These are phyloP conservation scores for Zea luxurians DNA, from an alignment of 176 grass and related monocot genomes.

Conservation along the genomic window DNA sequence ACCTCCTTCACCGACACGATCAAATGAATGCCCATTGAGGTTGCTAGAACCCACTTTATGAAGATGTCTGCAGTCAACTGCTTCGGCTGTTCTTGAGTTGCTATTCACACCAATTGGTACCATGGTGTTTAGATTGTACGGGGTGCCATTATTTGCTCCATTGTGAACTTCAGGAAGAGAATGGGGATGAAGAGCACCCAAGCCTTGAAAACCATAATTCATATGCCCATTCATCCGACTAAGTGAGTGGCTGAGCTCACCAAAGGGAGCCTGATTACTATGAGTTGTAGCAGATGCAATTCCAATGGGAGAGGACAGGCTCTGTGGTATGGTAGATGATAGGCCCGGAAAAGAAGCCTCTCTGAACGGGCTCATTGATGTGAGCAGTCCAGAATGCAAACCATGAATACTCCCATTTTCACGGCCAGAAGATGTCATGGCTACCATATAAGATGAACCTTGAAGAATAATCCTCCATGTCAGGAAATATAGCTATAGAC, in stretches of 20 bases:
- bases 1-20: conserved; percentile 52
- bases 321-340: conserved; percentile 68
- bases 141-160: conserved; percentile 56
- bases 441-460: conserved; percentile 44
- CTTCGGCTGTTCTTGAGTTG: conserved; percentile 54
- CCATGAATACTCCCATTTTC: conserved; percentile 67
- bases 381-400: conserved; percentile 51
- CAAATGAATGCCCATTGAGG: conserved; percentile 71
- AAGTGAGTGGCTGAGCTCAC: conserved; percentile 65
- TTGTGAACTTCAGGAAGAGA: conserved; percentile 73
- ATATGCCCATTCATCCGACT: conserved; percentile 56
- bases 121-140: conserved; percentile 59
- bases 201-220: conserved; percentile 66
- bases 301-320: conserved; percentile 69
- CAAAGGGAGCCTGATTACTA: conserved; percentile 39
- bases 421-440: conserved; percentile 43
- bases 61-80: conserved; percentile 50
- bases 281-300: conserved; percentile 48
- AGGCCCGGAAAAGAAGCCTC: conserved; percentile 59
- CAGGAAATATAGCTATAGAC: conserved; percentile 29
- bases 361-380: conserved; percentile 60
- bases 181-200: conserved; percentile 65
- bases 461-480: conserved; percentile 22
- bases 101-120: conserved; percentile 47
- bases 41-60: conserved; percentile 67